Conservation (phyloP, 257 asterid species). For the Osmanthus fragrans region DNA sequence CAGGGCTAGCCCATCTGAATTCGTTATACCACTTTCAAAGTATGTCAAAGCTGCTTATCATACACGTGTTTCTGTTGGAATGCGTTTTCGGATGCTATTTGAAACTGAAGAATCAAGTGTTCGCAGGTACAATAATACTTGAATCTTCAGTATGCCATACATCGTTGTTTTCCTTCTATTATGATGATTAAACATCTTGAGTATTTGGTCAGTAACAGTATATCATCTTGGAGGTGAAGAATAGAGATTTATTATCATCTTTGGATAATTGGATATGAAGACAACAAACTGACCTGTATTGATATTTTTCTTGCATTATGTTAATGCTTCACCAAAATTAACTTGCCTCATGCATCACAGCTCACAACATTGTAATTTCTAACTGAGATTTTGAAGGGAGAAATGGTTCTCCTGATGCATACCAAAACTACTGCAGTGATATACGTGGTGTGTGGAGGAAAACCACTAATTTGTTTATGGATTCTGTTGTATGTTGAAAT, state of each 20-base stretch:
- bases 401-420: constrained; percentile 7
- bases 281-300: background rate
- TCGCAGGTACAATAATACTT: constrained; percentile 64
- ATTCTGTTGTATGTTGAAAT: background rate
- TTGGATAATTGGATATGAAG: constrained; percentile 5
- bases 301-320: background rate
- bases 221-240: background rate
- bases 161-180: constrained; percentile 3
- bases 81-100: constrained; percentile 96
- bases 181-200: background rate
- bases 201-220: background rate
- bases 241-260: background rate
- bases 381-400: background rate
- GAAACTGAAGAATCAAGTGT: constrained; percentile 99
- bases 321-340: background rate
- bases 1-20: constrained; percentile 99
- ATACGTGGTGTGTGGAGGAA: background rate
- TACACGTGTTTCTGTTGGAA: constrained; percentile 92
- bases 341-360: background rate
- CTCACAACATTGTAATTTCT: background rate
- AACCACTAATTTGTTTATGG: background rate
- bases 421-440: background rate
- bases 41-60: constrained; percentile 90
- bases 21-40: constrained; percentile 86
- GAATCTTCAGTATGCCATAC: background rate